Conservation (phyloP, 2,329 filamentous ascomycete species). For the Allantophomopsis lycopodina region DNA sequence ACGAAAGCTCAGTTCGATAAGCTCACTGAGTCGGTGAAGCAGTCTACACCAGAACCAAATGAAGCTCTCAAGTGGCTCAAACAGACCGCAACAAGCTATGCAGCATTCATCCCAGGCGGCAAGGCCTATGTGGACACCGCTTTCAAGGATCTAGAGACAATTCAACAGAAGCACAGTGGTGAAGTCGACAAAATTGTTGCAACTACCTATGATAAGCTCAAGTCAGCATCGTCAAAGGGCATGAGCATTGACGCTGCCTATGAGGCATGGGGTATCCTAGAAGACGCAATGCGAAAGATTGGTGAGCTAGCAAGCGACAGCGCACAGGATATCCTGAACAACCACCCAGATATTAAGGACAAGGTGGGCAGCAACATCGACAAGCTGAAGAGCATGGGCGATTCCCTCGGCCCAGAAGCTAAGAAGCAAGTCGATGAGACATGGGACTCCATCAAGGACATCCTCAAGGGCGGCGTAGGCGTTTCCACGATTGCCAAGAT, state of each 20-base stretch:
- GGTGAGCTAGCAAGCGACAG: constrained; percentile 49
- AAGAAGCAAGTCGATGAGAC: constrained; percentile 66
- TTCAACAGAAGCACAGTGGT: constrained; percentile 51
- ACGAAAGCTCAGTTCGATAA: constrained; percentile 46
- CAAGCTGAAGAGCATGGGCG: constrained; percentile 54
- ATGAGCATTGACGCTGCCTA: constrained; percentile 48
- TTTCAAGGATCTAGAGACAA: constrained; percentile 57
- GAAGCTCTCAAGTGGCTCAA: constrained; percentile 54
- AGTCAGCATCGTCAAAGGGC: constrained; percentile 42
- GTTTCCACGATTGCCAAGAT: constrained; percentile 35
- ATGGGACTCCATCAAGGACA: constrained; percentile 50
- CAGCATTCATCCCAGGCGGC: constrained; percentile 58
- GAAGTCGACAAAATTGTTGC: constrained; percentile 57
- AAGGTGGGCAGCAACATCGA: constrained; percentile 56
- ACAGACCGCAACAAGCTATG: constrained; percentile 53
- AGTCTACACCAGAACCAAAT: constrained; percentile 50
- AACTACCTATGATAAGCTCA: constrained; percentile 55
- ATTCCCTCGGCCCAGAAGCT: constrained; percentile 60
- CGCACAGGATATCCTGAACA: constrained; percentile 50
- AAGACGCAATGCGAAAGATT: constrained; percentile 45
- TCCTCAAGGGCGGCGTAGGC: constrained; percentile 47
- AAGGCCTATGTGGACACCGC: constrained; percentile 52
- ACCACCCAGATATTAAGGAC: constrained; percentile 61
- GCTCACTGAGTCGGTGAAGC: constrained; percentile 44
- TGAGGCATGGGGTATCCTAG: constrained; percentile 46